Evolutionary conservation across 208 protist species (phyloP).

Genomic region (Lotmaria passim): DNA sequence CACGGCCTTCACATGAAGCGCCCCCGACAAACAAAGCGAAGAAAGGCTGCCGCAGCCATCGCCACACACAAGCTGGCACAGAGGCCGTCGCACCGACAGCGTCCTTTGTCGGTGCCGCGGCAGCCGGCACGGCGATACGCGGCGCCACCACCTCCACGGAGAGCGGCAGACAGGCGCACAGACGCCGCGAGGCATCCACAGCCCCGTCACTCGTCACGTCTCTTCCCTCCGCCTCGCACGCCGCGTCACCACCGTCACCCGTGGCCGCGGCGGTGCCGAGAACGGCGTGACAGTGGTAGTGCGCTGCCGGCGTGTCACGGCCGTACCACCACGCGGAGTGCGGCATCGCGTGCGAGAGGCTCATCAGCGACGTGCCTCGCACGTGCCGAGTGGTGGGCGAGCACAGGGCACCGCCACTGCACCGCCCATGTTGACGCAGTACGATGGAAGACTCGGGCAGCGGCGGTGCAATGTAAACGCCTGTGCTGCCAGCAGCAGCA

Average conservation of each 20-base stretch:
- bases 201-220: not conserved
- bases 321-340: constrained; percentile 24
- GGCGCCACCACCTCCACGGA: constrained; percentile 22
- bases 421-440: not conserved
- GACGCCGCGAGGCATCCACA: not conserved
- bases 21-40: not conserved
- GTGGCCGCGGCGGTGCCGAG: not conserved
- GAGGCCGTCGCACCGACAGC: not conserved
- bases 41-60: not conserved
- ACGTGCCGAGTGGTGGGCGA: not conserved
- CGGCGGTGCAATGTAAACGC: not conserved
- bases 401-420: not conserved
- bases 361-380: constrained; percentile 11
- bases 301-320: not conserved
- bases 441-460: not conserved
- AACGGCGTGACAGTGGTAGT: not conserved
- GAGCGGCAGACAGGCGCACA: constrained; percentile 2
- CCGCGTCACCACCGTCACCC: not conserved
- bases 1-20: not conserved
- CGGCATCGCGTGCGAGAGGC: constrained; percentile 6
- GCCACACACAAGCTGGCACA: not conserved
- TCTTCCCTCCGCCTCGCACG: not conserved
- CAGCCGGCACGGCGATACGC: not conserved
- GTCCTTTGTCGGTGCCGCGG: too few relatives aligned
- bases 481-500: not conserved